Evolutionary conservation across 2,329 filamentous ascomycete genomes (phyloP).

Genomic region (Penicillium griseofulvum): DNA sequence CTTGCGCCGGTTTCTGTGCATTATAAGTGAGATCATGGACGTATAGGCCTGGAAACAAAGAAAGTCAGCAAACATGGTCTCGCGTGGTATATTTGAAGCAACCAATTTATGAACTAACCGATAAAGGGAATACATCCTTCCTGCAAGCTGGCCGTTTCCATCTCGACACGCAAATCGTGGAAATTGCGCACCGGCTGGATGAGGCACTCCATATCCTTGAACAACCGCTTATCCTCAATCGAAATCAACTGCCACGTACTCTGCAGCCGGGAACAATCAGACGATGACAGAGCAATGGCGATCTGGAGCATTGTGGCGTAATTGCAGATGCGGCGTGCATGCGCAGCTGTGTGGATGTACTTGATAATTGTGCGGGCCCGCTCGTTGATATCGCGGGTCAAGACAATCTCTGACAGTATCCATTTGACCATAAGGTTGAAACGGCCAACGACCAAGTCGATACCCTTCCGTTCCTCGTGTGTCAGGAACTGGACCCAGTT

Average conservation of each 20-base stretch:
- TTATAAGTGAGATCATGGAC: slow-evolving; percentile 67
- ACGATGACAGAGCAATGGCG: slow-evolving; percentile 60
- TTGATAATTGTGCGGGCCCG: slow-evolving; percentile 61
- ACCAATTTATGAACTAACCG: slow-evolving; percentile 40
- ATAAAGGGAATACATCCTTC: slow-evolving; percentile 66
- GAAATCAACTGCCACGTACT: slow-evolving; percentile 60
- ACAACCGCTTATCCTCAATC: slow-evolving; percentile 51
- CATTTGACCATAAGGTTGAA: slow-evolving; percentile 68
- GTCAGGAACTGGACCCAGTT: slow-evolving; percentile 64
- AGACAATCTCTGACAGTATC: slow-evolving; percentile 61
- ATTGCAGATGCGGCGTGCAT: slow-evolving; percentile 59
- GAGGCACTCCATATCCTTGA: slow-evolving; percentile 59
- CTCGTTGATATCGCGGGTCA: slow-evolving; percentile 58
- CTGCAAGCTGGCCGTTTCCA: slow-evolving; percentile 59
- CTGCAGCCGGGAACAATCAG: slow-evolving; percentile 56
- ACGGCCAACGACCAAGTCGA: slow-evolving; percentile 63
- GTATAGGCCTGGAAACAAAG: slow-evolving; percentile 51
- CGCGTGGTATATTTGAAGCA: background rate
- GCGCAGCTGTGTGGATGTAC: slow-evolving; percentile 61
- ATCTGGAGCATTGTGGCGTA: slow-evolving; percentile 67
- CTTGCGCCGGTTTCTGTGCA: slow-evolving; percentile 61
- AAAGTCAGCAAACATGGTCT: background rate
- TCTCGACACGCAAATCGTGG: slow-evolving; percentile 60
- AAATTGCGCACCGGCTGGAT: slow-evolving; percentile 65
- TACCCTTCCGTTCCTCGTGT: slow-evolving; percentile 54